Evolutionary conservation across 257 asterid species (phyloP), one percentile per base, ranked within the genome.

Genomic region (Lantana camara): DNA sequence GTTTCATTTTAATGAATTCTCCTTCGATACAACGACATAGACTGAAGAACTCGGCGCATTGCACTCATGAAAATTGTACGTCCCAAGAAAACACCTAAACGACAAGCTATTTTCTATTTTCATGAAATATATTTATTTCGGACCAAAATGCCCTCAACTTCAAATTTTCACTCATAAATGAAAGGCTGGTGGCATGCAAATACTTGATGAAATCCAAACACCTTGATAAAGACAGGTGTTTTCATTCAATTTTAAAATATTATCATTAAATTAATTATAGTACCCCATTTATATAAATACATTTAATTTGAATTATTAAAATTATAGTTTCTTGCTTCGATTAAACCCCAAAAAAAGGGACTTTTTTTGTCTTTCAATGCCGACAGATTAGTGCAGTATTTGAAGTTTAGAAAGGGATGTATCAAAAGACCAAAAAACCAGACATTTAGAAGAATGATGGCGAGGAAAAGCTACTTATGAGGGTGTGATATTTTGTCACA

Each of bases 381-480:
- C 63, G 77, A 66, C 71, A 69, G 27, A 20, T 34, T 22, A 9
- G 62, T 73, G 62, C 30, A 40, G 9, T 15, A 13, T 51, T 16
- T 53, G 41, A 47, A 65, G 69, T 47, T 30, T 62, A 65, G 79
- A 74, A 77, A 74, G 69, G 50, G 77, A 78, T 63, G 56, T 57
- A 24, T 61, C 77, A 63, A 70, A 74, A 70, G 75, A 62, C 77
- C 68, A 56, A 67, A 70, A 51, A 66, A 66, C 72, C 73, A 34
- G 64, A 46, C 70, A 64, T 45, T 35, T 24, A 63, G 74, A 66
- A 69, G 51, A 59, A 50, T 73, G 66, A 73, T 53, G 59, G 46
- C 45, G 40, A 60, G 38, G 55, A 42, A 29, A 55, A 38, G 64
- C 32, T 27, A 66, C 30, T 11, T 40, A 49, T 71, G 32, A 62